Base-by-base conservation (phyloP, 169 alveolate species). In the Cryptosporidium meleagridis region DNA sequence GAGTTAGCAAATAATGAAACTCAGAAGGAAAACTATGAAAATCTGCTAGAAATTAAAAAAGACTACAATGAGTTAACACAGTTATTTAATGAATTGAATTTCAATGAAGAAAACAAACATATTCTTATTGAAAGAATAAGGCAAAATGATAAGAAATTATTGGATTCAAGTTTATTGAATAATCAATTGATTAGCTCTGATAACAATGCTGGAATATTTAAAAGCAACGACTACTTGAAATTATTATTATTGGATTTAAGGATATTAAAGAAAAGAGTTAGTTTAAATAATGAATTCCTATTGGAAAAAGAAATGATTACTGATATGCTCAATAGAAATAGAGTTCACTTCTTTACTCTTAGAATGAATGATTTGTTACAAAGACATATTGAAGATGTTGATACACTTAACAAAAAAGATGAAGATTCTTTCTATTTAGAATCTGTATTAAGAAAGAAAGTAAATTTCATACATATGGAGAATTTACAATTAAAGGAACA, bases 321-420 rank as follows among this genome's bases (percentile, higher is more conserved):
- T 21, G 89, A 80, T 41, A 80, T 80, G 73, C 70, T 80, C 0
- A 62, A 41, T 65, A 80, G 89, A 80, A 44, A 80, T 62, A 80
- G 75, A 67, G 55, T 80, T 12, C 68, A 80, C 16, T 23, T 37
- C 9, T 62, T 80, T 44, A 62, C 69, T 14, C n/a, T 44, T 10
- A 80, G 67, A 29, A 59, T 80, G 51, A 67, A 80, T 45, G 69
- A 44, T 18, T 26, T 80, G 33, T 31, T 80, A 14, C 23, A 59
- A 62, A 45, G 89, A 21, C 89, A 80, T 23, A 59, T 62, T 4
- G 89, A 80, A 26, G 89, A 80, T 39, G 53, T 41, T 18, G 68
- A 80, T 23, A 39, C 35, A 80, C 52, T 80, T 33, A 80, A 80
- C 21, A 80, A 65, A 65, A 80, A 80, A 48, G 89, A 80, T 48